These are phyloP conservation scores for Pythium plurisporium DNA, from an alignment of 352 stramenopile species.

Conservation along the genomic window DNA sequence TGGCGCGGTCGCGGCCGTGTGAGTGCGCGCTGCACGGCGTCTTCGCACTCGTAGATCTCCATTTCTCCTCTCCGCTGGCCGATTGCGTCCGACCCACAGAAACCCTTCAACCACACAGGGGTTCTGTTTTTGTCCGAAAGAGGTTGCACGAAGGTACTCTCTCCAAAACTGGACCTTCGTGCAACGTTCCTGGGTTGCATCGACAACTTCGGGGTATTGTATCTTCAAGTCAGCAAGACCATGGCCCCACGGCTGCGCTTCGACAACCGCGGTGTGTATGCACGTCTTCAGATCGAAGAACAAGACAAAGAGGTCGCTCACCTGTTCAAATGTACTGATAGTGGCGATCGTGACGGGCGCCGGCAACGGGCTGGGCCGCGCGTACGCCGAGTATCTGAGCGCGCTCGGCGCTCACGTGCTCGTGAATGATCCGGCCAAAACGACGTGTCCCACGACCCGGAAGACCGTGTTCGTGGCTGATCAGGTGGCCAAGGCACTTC, in stretches of 20 bases:
- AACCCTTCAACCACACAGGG: slow-evolving; percentile 12
- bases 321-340: slow-evolving; percentile 16
- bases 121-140: not conserved
- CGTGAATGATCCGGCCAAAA: slow-evolving; percentile 74
- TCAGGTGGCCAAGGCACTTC: slow-evolving; percentile 49
- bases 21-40: slow-evolving; percentile 72
- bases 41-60: slow-evolving; percentile 76
- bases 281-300: too few species aligned
- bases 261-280: slow-evolving; percentile 39
- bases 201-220: not conserved
- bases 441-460: slow-evolving; percentile 22
- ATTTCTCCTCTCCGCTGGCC: slow-evolving; percentile 35
- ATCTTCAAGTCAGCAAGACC: slow-evolving; percentile 3
- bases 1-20: slow-evolving; percentile 57
- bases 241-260: slow-evolving; percentile 36
- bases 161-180: slow-evolving; percentile 20
- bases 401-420: slow-evolving; percentile 66
- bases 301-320: too few species aligned
- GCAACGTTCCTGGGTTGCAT: slow-evolving; percentile 9
- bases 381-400: slow-evolving; percentile 76
- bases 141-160: slow-evolving; percentile 15
- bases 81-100: not conserved
- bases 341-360: slow-evolving; percentile 86
- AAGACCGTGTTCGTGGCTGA: slow-evolving; percentile 49
- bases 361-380: slow-evolving; percentile 76